These are phyloP conservation scores for Penicillium sp. DNA, from an alignment of 2,329 filamentous ascomycete genomes.

Conservation along the genomic window DNA sequence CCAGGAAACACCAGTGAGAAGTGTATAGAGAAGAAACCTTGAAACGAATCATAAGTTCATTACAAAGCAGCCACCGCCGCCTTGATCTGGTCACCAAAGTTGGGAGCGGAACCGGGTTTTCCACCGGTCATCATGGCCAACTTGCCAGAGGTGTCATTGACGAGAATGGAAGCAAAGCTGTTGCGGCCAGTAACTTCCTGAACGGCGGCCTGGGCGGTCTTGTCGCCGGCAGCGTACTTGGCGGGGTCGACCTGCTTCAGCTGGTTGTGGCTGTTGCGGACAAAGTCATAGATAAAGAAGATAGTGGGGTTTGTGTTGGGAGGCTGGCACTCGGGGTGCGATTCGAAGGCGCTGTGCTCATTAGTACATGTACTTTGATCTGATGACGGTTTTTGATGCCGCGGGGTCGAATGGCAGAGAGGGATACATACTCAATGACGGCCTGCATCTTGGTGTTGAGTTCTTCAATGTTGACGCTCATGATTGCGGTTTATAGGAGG, in stretches of 20 bases:
- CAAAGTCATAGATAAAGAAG: slow-evolving; percentile 65
- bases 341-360: slow-evolving; percentile 30
- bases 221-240: slow-evolving; percentile 28
- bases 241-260: slow-evolving; percentile 26
- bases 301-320: slow-evolving; percentile 30
- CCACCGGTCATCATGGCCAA: slow-evolving; percentile 33
- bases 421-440: slow-evolving; percentile 26
- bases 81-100: slow-evolving; percentile 33
- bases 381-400: background rate
- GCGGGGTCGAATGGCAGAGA: background rate
- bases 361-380: background rate
- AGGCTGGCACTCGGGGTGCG: slow-evolving; percentile 36
- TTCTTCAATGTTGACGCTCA: slow-evolving; percentile 21
- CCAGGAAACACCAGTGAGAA: background rate
- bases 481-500: background rate
- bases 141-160: slow-evolving; percentile 32
- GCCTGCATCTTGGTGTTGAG: slow-evolving; percentile 28
- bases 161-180: slow-evolving; percentile 26
- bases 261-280: slow-evolving; percentile 65
- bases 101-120: slow-evolving; percentile 25
- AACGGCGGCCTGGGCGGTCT: slow-evolving; percentile 10
- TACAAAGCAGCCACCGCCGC: slow-evolving; percentile 24
- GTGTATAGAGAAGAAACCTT: background rate
- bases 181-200: slow-evolving; percentile 33
- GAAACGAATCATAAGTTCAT: background rate